Evolutionary conservation across 257 asterid species (phyloP), one percentile per base, ranked within the genome.

Genomic region (Lavandula angustifolia): DNA sequence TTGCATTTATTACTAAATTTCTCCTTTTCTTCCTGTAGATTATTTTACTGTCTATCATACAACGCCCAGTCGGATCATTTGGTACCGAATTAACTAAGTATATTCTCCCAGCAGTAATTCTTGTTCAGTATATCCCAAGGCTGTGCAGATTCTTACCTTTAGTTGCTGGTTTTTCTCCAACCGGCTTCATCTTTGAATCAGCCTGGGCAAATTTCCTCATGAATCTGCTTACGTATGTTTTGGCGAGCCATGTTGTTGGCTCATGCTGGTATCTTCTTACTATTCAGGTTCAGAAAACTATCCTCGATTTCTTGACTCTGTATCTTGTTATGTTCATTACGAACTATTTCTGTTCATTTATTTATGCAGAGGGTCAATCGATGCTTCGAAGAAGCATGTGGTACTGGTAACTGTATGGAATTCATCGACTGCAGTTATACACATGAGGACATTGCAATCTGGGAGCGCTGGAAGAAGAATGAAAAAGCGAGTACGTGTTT

Each of bases 241-340:
- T 87, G 80, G 84, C 89, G 13, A 79, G 97, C 75, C 97, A 90
- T 42, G 92, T 87, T 37, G 88, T 90, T 57, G 97, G 97, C 62
- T 85, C 95, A 10, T 85, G 96, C 71, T 90, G 95, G 97, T 90
- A 90, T 73, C 96, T 90, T 73, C 81, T 89, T 18, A 94, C 91
- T 60, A 71, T 89, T 71, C 95, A 89, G 95, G 97, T 89, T 29
- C 3, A 16, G 37, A 52, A 9, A 3, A 3, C 33, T 49, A 4
- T 29, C 44, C 53, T 54, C 13, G 31, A 58, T 10, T 18, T 13
- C 7, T 48, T 29, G 35, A 7, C 8, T 48, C 9, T 11, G 16
- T 4, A 18, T 43, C 54, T 18, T 3, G 31, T 70, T 37, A 37
- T 46, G 62, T 7, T 51, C 7, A 4, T 53, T 27, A 9, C 32